Conservation (phyloP, 176 grass and related monocot genomes). For the Aegilops bicornis region DNA sequence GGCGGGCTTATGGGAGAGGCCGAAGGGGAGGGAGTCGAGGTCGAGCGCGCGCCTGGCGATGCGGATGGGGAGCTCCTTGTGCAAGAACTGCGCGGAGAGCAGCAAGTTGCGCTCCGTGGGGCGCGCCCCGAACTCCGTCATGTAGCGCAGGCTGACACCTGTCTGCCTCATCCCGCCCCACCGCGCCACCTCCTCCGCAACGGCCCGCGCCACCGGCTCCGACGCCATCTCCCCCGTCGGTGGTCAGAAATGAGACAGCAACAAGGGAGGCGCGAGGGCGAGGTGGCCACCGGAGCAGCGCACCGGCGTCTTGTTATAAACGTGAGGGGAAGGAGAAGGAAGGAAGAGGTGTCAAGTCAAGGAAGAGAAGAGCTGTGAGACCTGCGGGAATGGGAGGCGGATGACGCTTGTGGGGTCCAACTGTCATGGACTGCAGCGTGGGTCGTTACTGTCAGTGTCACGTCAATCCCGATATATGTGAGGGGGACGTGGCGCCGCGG, state of each 20-base stretch:
- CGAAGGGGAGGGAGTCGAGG: conserved; percentile 8
- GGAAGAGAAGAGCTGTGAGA: not conserved
- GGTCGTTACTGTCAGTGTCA: not conserved
- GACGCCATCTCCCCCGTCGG: not conserved
- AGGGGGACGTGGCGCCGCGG: no score
- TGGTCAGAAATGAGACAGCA: not conserved
- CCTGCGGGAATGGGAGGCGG: not conserved
- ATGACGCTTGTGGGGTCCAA: not conserved
- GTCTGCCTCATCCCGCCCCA: conserved; percentile 11
- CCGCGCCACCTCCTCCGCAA: conserved; percentile 5
- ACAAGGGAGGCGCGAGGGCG: not conserved
- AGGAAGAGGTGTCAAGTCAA: no score
- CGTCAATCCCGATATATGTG: not conserved
- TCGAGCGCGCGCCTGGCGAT: conserved; percentile 16
- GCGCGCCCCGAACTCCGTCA: not conserved
- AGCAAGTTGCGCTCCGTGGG: not conserved
- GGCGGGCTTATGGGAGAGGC: not conserved
- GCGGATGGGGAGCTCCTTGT: conserved; percentile 18
- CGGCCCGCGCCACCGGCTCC: conserved; percentile 1
- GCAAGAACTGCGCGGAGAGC: conserved; percentile 3
- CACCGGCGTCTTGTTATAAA: conserved; percentile 12
- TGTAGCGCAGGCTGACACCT: not conserved
- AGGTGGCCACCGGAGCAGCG: not conserved
- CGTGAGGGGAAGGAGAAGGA: not conserved
- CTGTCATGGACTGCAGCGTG: not conserved